phyloP scores from a whole-genome alignment of 208 protist genomes.

The Naegleria lovaniensis region DNA sequence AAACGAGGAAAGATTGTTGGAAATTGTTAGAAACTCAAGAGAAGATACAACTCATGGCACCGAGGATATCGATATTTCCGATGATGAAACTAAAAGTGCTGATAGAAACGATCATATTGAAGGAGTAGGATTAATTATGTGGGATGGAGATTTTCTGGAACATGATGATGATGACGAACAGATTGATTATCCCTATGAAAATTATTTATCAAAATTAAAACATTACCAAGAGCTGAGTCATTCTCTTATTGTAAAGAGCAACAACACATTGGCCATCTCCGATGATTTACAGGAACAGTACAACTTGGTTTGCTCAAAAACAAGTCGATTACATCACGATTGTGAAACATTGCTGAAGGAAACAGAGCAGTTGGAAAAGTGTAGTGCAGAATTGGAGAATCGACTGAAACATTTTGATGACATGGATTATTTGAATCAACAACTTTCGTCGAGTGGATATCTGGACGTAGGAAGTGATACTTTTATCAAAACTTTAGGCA shows the following conservation, averaged over 20 bases:
- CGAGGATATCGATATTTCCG: too few relatives aligned
- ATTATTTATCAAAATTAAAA: neutral
- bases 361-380: neutral
- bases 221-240: neutral
- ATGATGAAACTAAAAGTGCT: too few relatives aligned
- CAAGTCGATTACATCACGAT: neutral
- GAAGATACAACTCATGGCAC: too few relatives aligned
- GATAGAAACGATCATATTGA: too few relatives aligned
- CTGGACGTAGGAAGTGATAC: neutral
- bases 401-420: neutral
- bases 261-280: neutral
- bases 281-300: slow-evolving; percentile 11
- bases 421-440: neutral
- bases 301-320: neutral
- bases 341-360: neutral
- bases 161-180: neutral
- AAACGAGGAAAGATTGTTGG: neutral
- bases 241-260: neutral
- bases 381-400: neutral
- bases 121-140: too few relatives aligned
- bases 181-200: neutral
- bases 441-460: neutral
- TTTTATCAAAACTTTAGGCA: neutral
- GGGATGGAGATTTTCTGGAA: neutral
- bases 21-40: too few relatives aligned